Evolutionary conservation across 2,329 filamentous ascomycete species (phyloP), one percentile per base, ranked within the genome.

Genomic region (Lachnellula hyalina): DNA sequence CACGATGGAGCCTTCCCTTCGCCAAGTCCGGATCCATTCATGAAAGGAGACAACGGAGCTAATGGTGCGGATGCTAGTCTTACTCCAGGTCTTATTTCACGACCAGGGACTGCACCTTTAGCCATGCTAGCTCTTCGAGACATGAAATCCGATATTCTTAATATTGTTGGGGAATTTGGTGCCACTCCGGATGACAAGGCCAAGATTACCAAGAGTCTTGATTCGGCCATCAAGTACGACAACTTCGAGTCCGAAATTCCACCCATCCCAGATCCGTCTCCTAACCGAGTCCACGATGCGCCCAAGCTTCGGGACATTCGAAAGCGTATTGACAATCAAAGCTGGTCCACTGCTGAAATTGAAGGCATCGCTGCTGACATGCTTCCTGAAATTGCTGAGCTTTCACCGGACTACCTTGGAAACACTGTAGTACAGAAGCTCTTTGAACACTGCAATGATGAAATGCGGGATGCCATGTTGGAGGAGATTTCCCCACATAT

Each of bases 341-440:
- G 88, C 55, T 85, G 93, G 70, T 87, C 89, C 1, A 82, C 88
- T 57, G 78, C 86, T 17, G 94, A 99, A 71, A 95, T 97, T 63
- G 94, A 99, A 72, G 87, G 85, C 61, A 95, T 94, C 60, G 94
- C 94, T 41, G 79, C 89, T 58, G 89, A 90, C 59, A 99, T 99
- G 94, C 82, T 99, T 15, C 90, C 93, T 9, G 94, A 99, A 71
- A 94, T 99, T 69, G 90, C 92, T 4, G 94, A 99, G 72, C 78
- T 99, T 23, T 82, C 94, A 2, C 96, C 93, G 0, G 94, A 99
- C 72, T 99, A 99, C 67, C 82, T 99, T 34, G 94, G 94, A 64
- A 99, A 99, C 74, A 99, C 94, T 0, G 94, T 99, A n/a, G 93
- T 99, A 17, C 94, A 99, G 75, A 99, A 99, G 74, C 78, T 99